Evolutionary conservation across 768 basidiomycete genomes (phyloP), one percentile per base, ranked within the genome.

Genomic region (Lepiota venenata): DNA sequence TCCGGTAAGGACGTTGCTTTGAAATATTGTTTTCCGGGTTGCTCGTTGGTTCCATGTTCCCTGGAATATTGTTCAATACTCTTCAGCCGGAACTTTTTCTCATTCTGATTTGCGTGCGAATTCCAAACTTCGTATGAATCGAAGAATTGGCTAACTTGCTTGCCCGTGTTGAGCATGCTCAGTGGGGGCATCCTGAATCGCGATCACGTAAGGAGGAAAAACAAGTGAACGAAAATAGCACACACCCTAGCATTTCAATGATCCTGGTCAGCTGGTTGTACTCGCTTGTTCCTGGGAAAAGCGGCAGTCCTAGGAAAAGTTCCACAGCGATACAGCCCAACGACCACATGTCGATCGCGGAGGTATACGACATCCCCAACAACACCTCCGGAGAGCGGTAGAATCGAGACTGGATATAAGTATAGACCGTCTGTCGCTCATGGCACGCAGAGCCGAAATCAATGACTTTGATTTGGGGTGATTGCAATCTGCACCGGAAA

Each of bases 371-470:
- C 68, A 98, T 85, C 12, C 94, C 94, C 21, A 99, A 78, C 25
- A 99, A 79, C 15, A 99, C 97, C 73, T 99, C 97, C 11, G 97
- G 97, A 2, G 93, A 96, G 41, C 97, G 90, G 69, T 99, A 99
- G 75, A 99, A 99, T 47, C 97, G 83, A 8, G 95, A 98, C 66
- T 99, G 97, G 67, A 99, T 98, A 73, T 99, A 99, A 3, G 97
- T 99, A 69, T 99, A 99, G 40, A 98, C 94, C n/a, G 96, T 99
- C 71, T 98, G 95, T 63, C 92, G 87, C 72, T 98, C 97, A 67
- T 98, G 95, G 67, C 97, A 99, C 15, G 97, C 94, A 4, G 95
- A 98, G 39, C 97, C 97, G 73, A 98, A 98, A 74, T 98, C 96
- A 66, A 99, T 98, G 49, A 99, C 91, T 73, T 98, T 98, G 76